A percentile compares a stretch with the other conserved stretches of the same genome.
These are phyloP conservation scores for Diaporthe sp. DNA, from an alignment of 2,329 filamentous ascomycete species.

Conservation along the genomic window DNA sequence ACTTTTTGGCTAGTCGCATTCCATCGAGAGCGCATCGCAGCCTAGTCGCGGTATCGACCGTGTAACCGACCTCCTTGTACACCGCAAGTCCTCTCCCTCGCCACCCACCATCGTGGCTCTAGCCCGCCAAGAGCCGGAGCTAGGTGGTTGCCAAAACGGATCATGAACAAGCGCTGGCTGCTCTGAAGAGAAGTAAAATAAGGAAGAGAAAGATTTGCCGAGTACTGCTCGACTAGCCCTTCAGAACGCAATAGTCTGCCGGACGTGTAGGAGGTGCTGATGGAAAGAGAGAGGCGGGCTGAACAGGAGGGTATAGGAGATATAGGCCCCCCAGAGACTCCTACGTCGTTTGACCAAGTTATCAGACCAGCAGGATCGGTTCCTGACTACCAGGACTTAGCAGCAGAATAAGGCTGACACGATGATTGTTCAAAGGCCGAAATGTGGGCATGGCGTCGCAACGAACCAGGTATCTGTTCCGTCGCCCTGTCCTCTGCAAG, in stretches of 20 bases:
- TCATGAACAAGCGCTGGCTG: neutral
- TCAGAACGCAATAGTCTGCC: neutral
- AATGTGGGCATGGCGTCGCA: conserved; percentile 20
- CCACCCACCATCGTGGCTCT: neutral
- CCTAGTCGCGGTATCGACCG: neutral
- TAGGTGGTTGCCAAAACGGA: neutral
- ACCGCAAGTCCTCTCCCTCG: neutral
- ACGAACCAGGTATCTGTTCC: conserved; percentile 24
- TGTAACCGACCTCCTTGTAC: neutral
- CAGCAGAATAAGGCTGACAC: conserved; percentile 25
- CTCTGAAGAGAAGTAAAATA: neutral
- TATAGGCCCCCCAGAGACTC: neutral
- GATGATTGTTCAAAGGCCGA: conserved; percentile 18
- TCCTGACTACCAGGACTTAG: conserved; percentile 25
- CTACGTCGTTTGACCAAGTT: conserved; percentile 5
- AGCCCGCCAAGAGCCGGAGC: neutral
- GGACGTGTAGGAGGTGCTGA: neutral
- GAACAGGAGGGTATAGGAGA: conserved; percentile 25
- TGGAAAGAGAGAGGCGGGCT: neutral
- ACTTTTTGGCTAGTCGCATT: conserved; percentile 1
- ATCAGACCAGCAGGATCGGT: neutral
- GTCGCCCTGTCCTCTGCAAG: conserved; percentile 5
- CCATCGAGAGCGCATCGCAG: neutral
- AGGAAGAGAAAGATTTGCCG: neutral
- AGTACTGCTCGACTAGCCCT: conserved; percentile 18